Percentiles rank a stretch among this genome's conserved stretches.
phyloP scores from a whole-genome alignment of 2,329 filamentous ascomycete species.

The Penicillium decumbens region DNA sequence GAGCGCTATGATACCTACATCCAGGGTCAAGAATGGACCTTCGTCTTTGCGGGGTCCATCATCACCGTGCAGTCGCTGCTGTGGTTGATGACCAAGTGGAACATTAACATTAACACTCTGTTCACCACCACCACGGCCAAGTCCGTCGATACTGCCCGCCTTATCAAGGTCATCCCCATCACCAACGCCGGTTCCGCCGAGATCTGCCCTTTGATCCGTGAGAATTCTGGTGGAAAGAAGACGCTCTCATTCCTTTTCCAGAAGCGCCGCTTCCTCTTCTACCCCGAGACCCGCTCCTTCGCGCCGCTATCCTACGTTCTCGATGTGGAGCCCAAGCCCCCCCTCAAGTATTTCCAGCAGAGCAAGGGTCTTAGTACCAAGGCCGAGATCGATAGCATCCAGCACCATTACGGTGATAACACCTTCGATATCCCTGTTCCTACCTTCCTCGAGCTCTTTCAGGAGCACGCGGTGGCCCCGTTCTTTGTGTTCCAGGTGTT shows the following conservation, averaged over 20 bases:
- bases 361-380: constrained; percentile 69
- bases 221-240: constrained; percentile 68
- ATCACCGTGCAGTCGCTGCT: constrained; percentile 80
- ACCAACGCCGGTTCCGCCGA: constrained; percentile 85
- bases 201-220: constrained; percentile 75
- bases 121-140: constrained; percentile 74
- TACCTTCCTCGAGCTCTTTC: constrained; percentile 90
- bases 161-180: constrained; percentile 89
- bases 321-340: constrained; percentile 78
- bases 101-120: constrained; percentile 73
- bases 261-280: constrained; percentile 91
- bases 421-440: constrained; percentile 97
- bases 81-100: constrained; percentile 98
- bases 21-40: constrained; percentile 93
- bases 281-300: constrained; percentile 67
- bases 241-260: constrained; percentile 92
- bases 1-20: constrained; percentile 89
- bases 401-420: constrained; percentile 92
- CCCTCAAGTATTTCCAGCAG: constrained; percentile 71
- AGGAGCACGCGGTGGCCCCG: constrained; percentile 95
- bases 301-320: constrained; percentile 76
- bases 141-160: constrained; percentile 65
- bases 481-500: constrained; percentile 99
- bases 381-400: constrained; percentile 71
- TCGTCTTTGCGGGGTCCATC: constrained; percentile 86